Conservation (phyloP, 140 eudicot species). For the Stevia rebaudiana region DNA sequence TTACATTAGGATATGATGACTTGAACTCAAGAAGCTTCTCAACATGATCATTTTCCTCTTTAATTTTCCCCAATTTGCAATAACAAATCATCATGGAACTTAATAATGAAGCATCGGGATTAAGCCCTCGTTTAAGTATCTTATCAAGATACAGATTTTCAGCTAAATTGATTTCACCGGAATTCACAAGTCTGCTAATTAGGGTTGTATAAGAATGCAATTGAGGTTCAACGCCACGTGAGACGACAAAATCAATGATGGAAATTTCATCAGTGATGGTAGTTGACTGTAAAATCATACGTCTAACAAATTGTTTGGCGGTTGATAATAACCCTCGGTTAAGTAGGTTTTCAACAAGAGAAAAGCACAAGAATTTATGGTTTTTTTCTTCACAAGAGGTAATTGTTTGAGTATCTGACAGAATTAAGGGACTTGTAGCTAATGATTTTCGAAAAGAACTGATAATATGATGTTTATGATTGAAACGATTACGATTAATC, state of each 20-base stretch:
- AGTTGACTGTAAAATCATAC: slow-evolving; percentile 37
- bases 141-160: slow-evolving; percentile 37
- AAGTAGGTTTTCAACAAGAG: slow-evolving; percentile 41
- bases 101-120: slow-evolving; percentile 23
- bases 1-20: slow-evolving; percentile 12
- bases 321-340: slow-evolving; percentile 38
- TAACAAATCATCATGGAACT: slow-evolving; percentile 57
- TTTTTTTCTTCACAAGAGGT: slow-evolving; percentile 13
- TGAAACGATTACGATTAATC: slow-evolving; percentile 17
- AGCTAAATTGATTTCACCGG: slow-evolving; percentile 40
- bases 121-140: slow-evolving; percentile 32
- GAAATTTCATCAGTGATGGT: slow-evolving; percentile 32
- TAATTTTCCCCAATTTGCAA: slow-evolving; percentile 45
- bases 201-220: slow-evolving; percentile 28
- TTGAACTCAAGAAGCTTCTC: slow-evolving; percentile 28
- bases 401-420: slow-evolving; percentile 19
- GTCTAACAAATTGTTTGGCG: slow-evolving; percentile 37
- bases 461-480: slow-evolving; percentile 10
- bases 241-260: slow-evolving; percentile 38
- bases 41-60: slow-evolving; percentile 46
- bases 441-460: slow-evolving; percentile 11
- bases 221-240: slow-evolving; percentile 40
- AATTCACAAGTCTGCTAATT: slow-evolving; percentile 38
- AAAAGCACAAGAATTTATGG: slow-evolving; percentile 43
- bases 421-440: slow-evolving; percentile 32